phyloP scores from a whole-genome alignment of 345 rosid species.

The Iberis pinnata region DNA sequence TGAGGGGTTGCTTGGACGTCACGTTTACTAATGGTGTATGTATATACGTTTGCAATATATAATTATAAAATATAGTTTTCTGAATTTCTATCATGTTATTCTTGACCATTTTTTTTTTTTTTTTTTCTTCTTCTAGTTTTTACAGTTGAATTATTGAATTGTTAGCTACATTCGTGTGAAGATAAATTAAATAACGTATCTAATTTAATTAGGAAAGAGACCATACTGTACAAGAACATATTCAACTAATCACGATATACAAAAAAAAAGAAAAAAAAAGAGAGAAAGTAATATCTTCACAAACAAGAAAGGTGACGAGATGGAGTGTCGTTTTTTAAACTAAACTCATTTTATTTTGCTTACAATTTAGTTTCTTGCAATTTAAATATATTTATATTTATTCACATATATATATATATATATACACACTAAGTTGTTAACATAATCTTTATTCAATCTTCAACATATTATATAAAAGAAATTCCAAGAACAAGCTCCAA shows the following conservation, averaged over 20 bases:
- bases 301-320: conserved; percentile 27
- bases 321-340: conserved; percentile 29
- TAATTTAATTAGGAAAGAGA: neutral
- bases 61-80: conserved; percentile 22
- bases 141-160: conserved; percentile 10
- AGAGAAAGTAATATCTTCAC: conserved; percentile 23
- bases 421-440: neutral
- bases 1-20: conserved; percentile 65
- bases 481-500: conserved; percentile 3
- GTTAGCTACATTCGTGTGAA: conserved; percentile 1
- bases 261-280: neutral
- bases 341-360: conserved; percentile 1
- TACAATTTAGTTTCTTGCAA: neutral
- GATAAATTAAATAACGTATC: neutral
- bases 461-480: neutral
- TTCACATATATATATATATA: no score
- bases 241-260: neutral
- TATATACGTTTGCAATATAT: conserved; percentile 35
- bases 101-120: conserved; percentile 6
- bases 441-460: conserved; percentile 5
- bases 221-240: neutral
- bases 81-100: conserved; percentile 22
- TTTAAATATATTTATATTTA: no score
- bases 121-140: conserved; percentile 11
- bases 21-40: conserved; percentile 47